Base-by-base conservation (phyloP, 1,284 basidiomycete species). In the Cryptococcus jaspeensis region DNA sequence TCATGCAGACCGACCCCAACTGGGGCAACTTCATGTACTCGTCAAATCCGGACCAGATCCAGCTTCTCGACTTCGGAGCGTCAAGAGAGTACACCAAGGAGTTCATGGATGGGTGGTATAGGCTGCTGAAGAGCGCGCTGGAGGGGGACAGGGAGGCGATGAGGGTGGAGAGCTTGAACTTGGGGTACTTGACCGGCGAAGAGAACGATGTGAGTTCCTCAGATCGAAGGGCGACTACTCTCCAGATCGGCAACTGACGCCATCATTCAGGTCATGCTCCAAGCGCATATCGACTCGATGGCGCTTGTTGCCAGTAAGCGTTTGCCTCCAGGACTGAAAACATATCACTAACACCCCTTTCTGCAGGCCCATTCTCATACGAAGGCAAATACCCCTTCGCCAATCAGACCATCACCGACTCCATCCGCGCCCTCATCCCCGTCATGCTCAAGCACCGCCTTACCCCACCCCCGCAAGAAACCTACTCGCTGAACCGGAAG, bases 1-100 rank as follows among this genome's bases (percentile, higher is more conserved):
- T 89, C 46, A 98, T 99, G 96, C 96, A 99, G 77, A 99, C 95
- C 0, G 95, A 99, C 75, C 95, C 96, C 1, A 99, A 99, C 72
- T 98, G 91, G 90, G 90, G 90, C 22, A 99, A 98, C 76, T 99
- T 99, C 79, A 80, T 99, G 28, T 98, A 88, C 85, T n/a, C 44
- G 6, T 47, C 37, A 0, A 42, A 37, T n/a, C 6, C 40, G 28
- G 62, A 56, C 62, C 89, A 64, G 85, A 81, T 98, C 50, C 90
- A 92, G 67, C 81, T 99, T 20, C 90, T 99, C 58, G 95, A 99
- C 77, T 98, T 99, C 67, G 96, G 95, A 23, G 95, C 96, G 2
- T 92, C 91, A 0, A 83, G 94, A 40, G 86, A 86, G 63, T 99
- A 98, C 78, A 83, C 84, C 1, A 86, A 86, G 62, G 82, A 83